phyloP scores from a whole-genome alignment of 75 land plant species.

The Azolla pinnata region DNA sequence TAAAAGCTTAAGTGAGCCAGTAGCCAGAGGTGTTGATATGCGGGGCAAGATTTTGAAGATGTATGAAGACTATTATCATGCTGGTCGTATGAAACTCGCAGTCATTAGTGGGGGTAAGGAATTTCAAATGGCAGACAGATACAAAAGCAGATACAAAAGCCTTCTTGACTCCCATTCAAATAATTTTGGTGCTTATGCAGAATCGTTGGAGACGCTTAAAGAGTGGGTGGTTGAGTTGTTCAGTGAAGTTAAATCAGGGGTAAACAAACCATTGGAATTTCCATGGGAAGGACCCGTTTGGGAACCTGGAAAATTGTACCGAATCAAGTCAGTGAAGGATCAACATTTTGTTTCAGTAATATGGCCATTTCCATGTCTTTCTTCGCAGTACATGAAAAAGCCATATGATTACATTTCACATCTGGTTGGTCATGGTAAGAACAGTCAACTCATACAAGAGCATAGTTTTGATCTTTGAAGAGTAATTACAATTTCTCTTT shows the following conservation, averaged over 20 bases:
- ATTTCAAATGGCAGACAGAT: no score
- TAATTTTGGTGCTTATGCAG: constrained; percentile 16
- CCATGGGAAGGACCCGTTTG: constrained; percentile 52
- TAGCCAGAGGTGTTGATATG: constrained; percentile 67
- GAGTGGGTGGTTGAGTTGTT: constrained; percentile 81
- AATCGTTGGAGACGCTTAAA: constrained; percentile 64
- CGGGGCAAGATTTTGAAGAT: constrained; percentile 62
- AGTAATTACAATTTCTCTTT: constrained; percentile 3
- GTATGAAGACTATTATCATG: constrained; percentile 64
- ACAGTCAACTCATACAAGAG: no score
- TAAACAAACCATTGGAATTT: constrained; percentile 9
- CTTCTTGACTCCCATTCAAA: no score
- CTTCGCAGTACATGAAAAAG: constrained; percentile 61
- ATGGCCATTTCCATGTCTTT: constrained; percentile 85
- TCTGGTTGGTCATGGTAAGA: constrained; percentile 91
- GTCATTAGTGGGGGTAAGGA: constrained; percentile 97
- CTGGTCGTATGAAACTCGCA: constrained; percentile 77
- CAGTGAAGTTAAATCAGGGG: constrained; percentile 44
- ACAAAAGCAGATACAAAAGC: no score
- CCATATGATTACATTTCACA: constrained; percentile 92
- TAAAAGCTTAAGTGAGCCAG: constrained; percentile 79
- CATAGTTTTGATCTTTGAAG: no score
- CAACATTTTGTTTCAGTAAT: constrained; percentile 56
- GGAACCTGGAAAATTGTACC: constrained; percentile 63
- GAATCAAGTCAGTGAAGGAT: constrained; percentile 78